Conservation (phyloP, 2,329 filamentous ascomycete species). For the Cordyceps pruinosa region DNA sequence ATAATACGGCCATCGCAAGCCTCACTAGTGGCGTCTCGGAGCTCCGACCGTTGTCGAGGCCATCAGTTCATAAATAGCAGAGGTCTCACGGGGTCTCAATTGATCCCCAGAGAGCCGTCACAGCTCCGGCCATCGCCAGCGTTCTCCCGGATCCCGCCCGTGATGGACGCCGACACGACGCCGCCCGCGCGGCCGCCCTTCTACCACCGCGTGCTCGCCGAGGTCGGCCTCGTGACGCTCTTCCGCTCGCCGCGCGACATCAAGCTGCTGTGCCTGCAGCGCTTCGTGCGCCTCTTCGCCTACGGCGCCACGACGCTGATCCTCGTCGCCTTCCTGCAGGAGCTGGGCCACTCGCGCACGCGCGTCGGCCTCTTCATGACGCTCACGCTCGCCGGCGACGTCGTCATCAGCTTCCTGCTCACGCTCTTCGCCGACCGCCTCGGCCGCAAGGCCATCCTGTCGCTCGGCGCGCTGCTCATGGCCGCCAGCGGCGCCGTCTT, state of each 20-base stretch:
- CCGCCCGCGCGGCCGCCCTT: background rate
- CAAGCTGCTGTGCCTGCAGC: conserved; percentile 51
- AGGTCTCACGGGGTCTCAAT: background rate
- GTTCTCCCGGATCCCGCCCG: background rate
- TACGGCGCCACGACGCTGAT: conserved; percentile 54
- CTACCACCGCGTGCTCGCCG: conserved; percentile 1
- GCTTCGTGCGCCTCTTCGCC: conserved; percentile 56
- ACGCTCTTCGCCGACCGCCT: conserved; percentile 52
- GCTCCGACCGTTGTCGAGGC: conserved; percentile 2
- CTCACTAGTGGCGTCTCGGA: conserved; percentile 1
- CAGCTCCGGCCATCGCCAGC: background rate
- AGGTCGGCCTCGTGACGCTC: conserved; percentile 3
- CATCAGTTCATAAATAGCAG: background rate
- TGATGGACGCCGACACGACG: background rate
- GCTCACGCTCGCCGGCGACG: conserved; percentile 53
- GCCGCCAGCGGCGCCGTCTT: conserved; percentile 48
- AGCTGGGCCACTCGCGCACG: conserved; percentile 42
- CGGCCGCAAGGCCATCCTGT: conserved; percentile 48
- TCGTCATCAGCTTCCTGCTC: conserved; percentile 50
- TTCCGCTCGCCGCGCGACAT: conserved; percentile 33
- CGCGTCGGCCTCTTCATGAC: conserved; percentile 60
- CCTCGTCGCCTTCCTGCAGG: conserved; percentile 48
- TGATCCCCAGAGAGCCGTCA: background rate
- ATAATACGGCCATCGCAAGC: background rate
- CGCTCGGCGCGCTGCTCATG: conserved; percentile 50